These are phyloP conservation scores for Stellera chamaejasme DNA, from an alignment of 345 rosid genomes.

Conservation along the genomic window DNA sequence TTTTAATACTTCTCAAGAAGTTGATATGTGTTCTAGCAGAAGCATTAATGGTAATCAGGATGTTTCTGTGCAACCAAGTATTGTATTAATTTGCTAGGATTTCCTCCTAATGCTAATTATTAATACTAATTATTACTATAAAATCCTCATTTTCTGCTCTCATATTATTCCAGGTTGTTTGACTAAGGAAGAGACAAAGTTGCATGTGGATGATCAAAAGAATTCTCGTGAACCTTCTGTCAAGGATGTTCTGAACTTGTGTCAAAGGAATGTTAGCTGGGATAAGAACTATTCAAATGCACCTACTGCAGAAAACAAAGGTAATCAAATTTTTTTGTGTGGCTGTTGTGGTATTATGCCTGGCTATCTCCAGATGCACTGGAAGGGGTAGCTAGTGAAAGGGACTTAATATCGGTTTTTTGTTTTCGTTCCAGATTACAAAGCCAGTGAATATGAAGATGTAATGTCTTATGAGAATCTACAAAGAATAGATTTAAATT, in stretches of 20 bases:
- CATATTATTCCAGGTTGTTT: slow-evolving; percentile 11
- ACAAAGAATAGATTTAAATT: slow-evolving; percentile 12
- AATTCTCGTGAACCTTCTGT: slow-evolving; percentile 14
- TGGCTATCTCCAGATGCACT: slow-evolving; percentile 1
- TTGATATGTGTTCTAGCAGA: slow-evolving; percentile 27
- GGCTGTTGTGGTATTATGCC: background rate
- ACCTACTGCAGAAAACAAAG: slow-evolving; percentile 11
- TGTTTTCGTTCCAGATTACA: slow-evolving; percentile 7
- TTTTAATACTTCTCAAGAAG: slow-evolving; percentile 32
- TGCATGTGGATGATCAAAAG: slow-evolving; percentile 21
- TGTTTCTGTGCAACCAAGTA: slow-evolving; percentile 3
- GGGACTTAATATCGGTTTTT: slow-evolving; percentile 14
- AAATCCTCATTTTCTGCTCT: background rate
- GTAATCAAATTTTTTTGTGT: slow-evolving; percentile 12
- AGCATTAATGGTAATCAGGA: slow-evolving; percentile 27
- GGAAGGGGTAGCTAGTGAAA: slow-evolving; percentile 17
- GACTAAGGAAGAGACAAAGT: slow-evolving; percentile 29
- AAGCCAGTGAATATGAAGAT: slow-evolving; percentile 10
- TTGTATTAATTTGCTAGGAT: background rate
- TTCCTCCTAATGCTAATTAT: slow-evolving; percentile 8
- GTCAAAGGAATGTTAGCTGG: slow-evolving; percentile 11
- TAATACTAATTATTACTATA: background rate
- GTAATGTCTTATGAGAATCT: slow-evolving; percentile 13
- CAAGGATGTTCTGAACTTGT: slow-evolving; percentile 14
- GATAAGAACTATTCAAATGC: slow-evolving; percentile 11